These are phyloP conservation scores for Euryodendron excelsum DNA, from an alignment of 148 eudicot species.

Conservation along the genomic window DNA sequence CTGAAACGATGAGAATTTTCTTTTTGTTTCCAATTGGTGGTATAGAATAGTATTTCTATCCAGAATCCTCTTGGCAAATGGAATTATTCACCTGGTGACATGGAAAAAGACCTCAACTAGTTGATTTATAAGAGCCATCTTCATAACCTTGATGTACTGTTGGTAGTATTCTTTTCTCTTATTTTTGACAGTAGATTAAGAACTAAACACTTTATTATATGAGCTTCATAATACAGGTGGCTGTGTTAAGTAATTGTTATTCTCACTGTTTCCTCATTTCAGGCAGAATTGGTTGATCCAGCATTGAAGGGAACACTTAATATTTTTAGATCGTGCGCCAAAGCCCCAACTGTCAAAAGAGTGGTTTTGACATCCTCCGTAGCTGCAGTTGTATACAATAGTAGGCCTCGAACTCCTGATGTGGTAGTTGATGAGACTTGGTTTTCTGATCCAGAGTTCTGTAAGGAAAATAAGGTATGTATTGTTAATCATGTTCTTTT, in stretches of 20 bases:
- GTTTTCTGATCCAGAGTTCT: conserved; percentile 39
- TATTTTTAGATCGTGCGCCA: conserved; percentile 50
- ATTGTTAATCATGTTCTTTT: not conserved
- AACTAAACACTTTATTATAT: too few species aligned
- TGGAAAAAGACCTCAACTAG: too few species aligned
- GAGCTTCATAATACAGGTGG: too few species aligned
- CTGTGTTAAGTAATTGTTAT: not conserved
- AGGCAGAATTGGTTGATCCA: conserved; percentile 64
- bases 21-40: too few species aligned
- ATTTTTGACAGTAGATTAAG: too few species aligned
- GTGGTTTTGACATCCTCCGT: conserved; percentile 63
- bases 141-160: too few species aligned
- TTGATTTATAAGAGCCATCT: too few species aligned
- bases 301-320: conserved; percentile 67
- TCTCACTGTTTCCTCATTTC: conserved; percentile 4
- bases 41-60: too few species aligned
- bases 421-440: conserved; percentile 54
- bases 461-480: conserved; percentile 32
- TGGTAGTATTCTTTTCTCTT: too few species aligned
- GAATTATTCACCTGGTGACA: too few species aligned
- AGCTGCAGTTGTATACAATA: conserved; percentile 39
- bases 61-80: too few species aligned
- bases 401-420: conserved; percentile 39
- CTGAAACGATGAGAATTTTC: too few species aligned
- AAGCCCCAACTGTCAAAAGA: conserved; percentile 38